A percentile compares a stretch with the other conserved stretches of the same genome.
phyloP scores from a whole-genome alignment of 2,329 filamentous ascomycete genomes.

The Aspergillus sp. region DNA sequence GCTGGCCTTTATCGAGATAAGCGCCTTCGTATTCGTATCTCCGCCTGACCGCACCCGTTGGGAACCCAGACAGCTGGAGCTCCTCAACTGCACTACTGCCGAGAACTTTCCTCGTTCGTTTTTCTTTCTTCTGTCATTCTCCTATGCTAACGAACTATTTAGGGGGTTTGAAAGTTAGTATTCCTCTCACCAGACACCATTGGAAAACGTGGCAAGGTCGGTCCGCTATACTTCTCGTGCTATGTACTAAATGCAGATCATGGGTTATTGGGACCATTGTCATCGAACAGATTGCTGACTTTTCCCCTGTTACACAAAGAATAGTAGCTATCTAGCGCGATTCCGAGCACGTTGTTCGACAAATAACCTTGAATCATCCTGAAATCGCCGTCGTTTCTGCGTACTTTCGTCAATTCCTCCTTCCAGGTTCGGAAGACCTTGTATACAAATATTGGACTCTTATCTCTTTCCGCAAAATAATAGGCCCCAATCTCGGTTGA shows the following conservation, averaged over 20 bases:
- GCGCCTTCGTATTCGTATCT: conserved; percentile 1
- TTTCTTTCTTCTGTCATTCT: neutral
- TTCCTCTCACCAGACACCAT: too few relatives aligned
- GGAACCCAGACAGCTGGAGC: neutral
- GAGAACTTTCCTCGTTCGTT: neutral
- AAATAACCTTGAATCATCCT: too few relatives aligned
- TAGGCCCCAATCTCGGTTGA: neutral
- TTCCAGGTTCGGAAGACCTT: neutral
- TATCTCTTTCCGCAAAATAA: neutral
- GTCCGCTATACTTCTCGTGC: neutral
- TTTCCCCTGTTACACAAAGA: neutral
- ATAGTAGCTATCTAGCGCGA: neutral
- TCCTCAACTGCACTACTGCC: neutral
- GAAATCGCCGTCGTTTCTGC: too few relatives aligned
- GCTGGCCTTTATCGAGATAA: conserved; percentile 6
- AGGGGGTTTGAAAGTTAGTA: too few relatives aligned
- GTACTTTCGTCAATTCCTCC: too few relatives aligned
- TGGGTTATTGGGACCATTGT: neutral
- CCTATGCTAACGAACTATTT: too few relatives aligned
- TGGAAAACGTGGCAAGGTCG: neutral
- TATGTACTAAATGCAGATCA: neutral
- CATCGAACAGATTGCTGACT: neutral
- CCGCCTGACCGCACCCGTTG: neutral
- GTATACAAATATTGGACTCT: neutral
- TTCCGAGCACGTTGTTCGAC: too few relatives aligned